Evolutionary conservation across 2,329 filamentous ascomycete species (phyloP).

Genomic region (Ambrosiella beaveri): DNA sequence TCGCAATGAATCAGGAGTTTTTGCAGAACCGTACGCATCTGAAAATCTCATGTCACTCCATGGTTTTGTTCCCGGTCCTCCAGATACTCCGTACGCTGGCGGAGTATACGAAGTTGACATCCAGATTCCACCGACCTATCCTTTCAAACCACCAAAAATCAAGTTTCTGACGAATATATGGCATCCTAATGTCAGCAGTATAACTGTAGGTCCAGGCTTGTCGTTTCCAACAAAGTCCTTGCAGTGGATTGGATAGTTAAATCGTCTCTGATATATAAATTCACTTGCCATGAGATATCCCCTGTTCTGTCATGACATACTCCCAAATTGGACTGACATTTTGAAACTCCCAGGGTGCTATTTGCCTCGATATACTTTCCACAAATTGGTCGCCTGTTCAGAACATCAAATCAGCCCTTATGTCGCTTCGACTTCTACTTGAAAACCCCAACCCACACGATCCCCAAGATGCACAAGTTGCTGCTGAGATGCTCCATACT

Average conservation of each 20-base stretch:
- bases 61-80: constrained; percentile 70
- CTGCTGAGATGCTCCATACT: constrained; percentile 67
- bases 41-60: constrained; percentile 66
- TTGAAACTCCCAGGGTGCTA: constrained; percentile 53
- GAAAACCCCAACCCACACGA: constrained; percentile 90
- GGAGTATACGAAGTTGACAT: constrained; percentile 74
- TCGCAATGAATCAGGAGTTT: constrained; percentile 54
- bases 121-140: constrained; percentile 72
- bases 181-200: constrained; percentile 93
- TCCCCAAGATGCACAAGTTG: constrained; percentile 90
- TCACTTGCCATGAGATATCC: no score
- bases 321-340: background rate
- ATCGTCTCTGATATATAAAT: no score
- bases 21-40: constrained; percentile 44
- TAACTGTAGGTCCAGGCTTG: constrained; percentile 47
- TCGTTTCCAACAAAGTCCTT: background rate
- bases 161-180: constrained; percentile 85
- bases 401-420: constrained; percentile 86
- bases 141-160: constrained; percentile 84
- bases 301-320: background rate
- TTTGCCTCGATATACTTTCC: constrained; percentile 85
- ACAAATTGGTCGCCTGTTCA: constrained; percentile 88
- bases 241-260: background rate
- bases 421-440: constrained; percentile 84
- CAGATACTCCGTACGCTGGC: constrained; percentile 84